phyloP scores from a whole-genome alignment of 345 rosid species.

The Linum trigynum region DNA sequence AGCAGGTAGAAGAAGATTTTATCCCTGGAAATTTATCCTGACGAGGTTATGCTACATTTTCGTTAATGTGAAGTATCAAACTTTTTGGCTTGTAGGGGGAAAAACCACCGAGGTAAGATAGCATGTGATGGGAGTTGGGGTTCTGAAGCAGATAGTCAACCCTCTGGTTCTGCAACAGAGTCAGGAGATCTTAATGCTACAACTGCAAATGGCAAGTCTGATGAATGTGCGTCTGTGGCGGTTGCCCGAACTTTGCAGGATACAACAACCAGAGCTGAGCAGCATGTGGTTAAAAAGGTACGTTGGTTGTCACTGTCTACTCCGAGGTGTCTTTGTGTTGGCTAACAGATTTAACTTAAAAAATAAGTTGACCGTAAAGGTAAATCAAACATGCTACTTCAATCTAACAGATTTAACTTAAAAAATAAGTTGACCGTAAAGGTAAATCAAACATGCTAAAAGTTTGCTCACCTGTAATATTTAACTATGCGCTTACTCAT shows the following conservation, averaged over 20 bases:
- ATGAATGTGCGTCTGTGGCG: constrained; percentile 37
- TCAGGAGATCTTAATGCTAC: constrained; percentile 30
- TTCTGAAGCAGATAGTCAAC: constrained; percentile 34
- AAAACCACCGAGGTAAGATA: constrained; percentile 37
- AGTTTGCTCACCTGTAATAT: no score
- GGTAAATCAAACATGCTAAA: no score
- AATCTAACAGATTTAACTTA: no score
- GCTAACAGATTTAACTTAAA: no score
- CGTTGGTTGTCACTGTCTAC: constrained; percentile 10
- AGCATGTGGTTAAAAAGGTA: constrained; percentile 39
- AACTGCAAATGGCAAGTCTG: constrained; percentile 35
- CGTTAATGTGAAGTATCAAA: background rate
- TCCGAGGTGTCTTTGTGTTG: no score
- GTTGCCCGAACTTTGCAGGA: constrained; percentile 31
- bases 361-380: no score
- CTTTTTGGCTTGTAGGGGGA: constrained; percentile 16
- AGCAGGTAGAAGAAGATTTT: constrained; percentile 32
- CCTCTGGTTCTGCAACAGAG: constrained; percentile 34
- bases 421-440: no score
- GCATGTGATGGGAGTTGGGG: constrained; percentile 34
- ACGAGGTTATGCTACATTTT: background rate
- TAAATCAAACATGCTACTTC: no score
- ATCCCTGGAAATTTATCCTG: background rate
- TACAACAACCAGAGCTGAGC: constrained; percentile 30
- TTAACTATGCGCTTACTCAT: no score